Conservation (phyloP, 495 filamentous ascomycete species). For the Aspergillus egyptiacus region DNA sequence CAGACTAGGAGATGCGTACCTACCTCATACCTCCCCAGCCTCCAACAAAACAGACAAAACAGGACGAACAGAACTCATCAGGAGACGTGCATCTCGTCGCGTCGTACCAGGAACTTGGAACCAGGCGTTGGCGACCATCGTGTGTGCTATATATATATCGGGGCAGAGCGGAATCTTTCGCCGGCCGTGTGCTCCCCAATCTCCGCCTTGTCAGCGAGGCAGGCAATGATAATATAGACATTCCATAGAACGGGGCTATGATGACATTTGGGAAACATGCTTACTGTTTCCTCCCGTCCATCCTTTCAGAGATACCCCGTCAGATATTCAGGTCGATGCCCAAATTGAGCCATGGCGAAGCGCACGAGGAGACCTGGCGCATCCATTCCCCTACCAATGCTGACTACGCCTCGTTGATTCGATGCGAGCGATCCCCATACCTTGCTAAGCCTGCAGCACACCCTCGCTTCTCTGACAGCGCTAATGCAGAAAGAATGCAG, state of each 20-base stretch:
- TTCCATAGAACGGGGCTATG: too few relatives aligned
- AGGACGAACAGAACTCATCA: too few relatives aligned
- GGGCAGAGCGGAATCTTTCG: not conserved
- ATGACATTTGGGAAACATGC: not conserved
- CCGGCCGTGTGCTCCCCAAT: not conserved
- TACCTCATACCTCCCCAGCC: too few relatives aligned
- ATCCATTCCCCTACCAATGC: not conserved
- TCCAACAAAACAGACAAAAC: too few relatives aligned
- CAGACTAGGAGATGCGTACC: too few relatives aligned
- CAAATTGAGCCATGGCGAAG: not conserved
- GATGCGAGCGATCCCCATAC: slow-evolving; percentile 2
- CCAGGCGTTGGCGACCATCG: slow-evolving; percentile 3
- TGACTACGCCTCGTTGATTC: not conserved
- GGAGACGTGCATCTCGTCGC: slow-evolving; percentile 12
- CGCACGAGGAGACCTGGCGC: slow-evolving; percentile 7
- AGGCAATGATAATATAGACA: too few relatives aligned
- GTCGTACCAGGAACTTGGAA: slow-evolving; percentile 20
- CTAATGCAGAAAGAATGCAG: slow-evolving; percentile 9
- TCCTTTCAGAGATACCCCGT: not conserved
- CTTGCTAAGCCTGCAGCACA: slow-evolving; percentile 10
- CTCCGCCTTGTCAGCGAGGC: too few relatives aligned
- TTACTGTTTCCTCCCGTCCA: not conserved
- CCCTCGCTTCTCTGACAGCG: not conserved
- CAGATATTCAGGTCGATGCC: not conserved
- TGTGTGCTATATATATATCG: not conserved